Conservation (phyloP, 495 filamentous ascomycete species). For the Haplographium delicatum region DNA sequence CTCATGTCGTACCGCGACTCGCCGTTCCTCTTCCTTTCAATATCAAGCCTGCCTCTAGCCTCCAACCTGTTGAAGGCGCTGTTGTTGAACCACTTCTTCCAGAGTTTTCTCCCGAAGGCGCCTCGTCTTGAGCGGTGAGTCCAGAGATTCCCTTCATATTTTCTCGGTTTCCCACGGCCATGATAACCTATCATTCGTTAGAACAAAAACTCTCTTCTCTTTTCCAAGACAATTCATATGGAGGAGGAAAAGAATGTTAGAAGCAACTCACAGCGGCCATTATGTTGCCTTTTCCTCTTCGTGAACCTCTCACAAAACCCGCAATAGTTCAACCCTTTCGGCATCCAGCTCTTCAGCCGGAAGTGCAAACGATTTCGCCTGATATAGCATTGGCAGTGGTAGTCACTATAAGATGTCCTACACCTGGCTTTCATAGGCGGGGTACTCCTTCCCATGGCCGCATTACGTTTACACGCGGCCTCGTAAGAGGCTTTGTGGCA, state of each 20-base stretch:
- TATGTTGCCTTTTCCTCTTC: slow-evolving; percentile 14
- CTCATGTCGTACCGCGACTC: slow-evolving; percentile 19
- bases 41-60: slow-evolving; percentile 1
- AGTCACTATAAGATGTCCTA: background rate
- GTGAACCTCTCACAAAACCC: slow-evolving; percentile 19
- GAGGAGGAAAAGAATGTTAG: too few relatives aligned
- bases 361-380: slow-evolving; percentile 6
- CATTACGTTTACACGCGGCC: background rate
- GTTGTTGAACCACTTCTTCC: slow-evolving; percentile 26
- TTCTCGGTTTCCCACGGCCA: slow-evolving; percentile 7
- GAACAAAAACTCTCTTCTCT: background rate
- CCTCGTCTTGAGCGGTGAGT: slow-evolving; percentile 17
- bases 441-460: background rate
- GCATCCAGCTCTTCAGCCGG: slow-evolving; percentile 20
- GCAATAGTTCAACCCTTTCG: slow-evolving; percentile 16
- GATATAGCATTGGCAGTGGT: slow-evolving; percentile 19
- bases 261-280: slow-evolving; percentile 14
- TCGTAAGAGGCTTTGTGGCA: slow-evolving; percentile 16
- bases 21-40: slow-evolving; percentile 7
- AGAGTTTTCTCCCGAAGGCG: slow-evolving; percentile 18
- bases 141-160: slow-evolving; percentile 9
- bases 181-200: slow-evolving; percentile 15
- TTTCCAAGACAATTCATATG: too few relatives aligned
- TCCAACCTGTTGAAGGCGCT: slow-evolving; percentile 17
- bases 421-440: slow-evolving; percentile 11